Conservation (phyloP, 805 yeast species). For the Saccharomycopsis olivae region DNA sequence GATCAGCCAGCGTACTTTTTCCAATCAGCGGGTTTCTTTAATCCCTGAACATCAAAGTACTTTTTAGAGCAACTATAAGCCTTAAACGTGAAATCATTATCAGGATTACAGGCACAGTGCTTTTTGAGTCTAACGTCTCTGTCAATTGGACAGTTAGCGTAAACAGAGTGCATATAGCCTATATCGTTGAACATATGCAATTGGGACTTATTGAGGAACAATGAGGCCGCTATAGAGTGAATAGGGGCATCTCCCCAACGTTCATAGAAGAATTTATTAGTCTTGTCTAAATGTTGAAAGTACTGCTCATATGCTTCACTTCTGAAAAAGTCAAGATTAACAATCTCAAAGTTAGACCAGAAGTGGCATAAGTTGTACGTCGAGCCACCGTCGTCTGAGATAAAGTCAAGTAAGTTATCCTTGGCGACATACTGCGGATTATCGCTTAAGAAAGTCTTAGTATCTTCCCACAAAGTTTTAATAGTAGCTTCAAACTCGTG, state of each 20-base stretch:
- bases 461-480: slow-evolving; percentile 65
- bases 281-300: slow-evolving; percentile 54
- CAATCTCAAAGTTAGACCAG: slow-evolving; percentile 84
- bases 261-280: slow-evolving; percentile 81
- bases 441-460: slow-evolving; percentile 49
- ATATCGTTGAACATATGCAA: slow-evolving; percentile 71
- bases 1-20: slow-evolving; percentile 36
- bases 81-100: slow-evolving; percentile 62
- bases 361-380: slow-evolving; percentile 79
- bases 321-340: slow-evolving; percentile 63
- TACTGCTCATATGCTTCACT: slow-evolving; percentile 55
- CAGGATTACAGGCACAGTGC: slow-evolving; percentile 66
- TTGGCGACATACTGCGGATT: slow-evolving; percentile 50
- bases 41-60: slow-evolving; percentile 40
- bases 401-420: slow-evolving; percentile 61
- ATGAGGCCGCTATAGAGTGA: slow-evolving; percentile 69
- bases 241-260: slow-evolving; percentile 93
- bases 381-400: slow-evolving; percentile 60
- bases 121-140: slow-evolving; percentile 41
- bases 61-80: slow-evolving; percentile 59
- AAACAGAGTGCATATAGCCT: slow-evolving; percentile 73
- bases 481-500: slow-evolving; percentile 64
- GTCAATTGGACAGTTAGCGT: slow-evolving; percentile 68
- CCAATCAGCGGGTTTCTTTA: slow-evolving; percentile 56
- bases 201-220: slow-evolving; percentile 53